Evolutionary conservation across 2,329 filamentous ascomycete species (phyloP), one percentile per base, ranked within the genome.

Genomic region (Phoma sp.): DNA sequence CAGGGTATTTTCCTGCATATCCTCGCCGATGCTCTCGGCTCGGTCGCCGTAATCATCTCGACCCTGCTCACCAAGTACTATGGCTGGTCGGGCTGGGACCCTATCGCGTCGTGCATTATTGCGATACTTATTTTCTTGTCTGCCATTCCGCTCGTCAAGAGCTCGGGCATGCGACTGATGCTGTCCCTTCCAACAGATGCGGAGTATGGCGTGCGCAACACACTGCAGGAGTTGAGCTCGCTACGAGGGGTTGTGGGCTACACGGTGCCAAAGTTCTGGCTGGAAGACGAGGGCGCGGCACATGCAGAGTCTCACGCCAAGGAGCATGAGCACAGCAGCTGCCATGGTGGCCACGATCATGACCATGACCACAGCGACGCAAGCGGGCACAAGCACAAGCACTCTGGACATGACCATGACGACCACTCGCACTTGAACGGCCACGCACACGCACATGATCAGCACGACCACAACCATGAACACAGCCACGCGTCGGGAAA

Each of bases 1-100:
- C 86, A 95, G 65, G 95, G 95, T 11, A 98, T 99, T 62, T 99
- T 96, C 75, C 81, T 99, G 17, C 95, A 99, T 69, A 91, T 99
- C 43, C 82, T 98, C 23, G 95, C 95, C 5, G 95, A 99, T 72
- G 96, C 95, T 0, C 86, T 98, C 25, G 95, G 95, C 21, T 97
- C 93, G 48, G 90, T 93, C 1, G 95, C 95, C 1, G 95, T 99
- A 40, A 96, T 99, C 57, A 86, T 92, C 28, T 97, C 92, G 7
- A 99, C 95, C 0, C 79, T 91, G 0, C 81, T 98, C 18, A 96
- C 96, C 0, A 89, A 96, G 69, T 87, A 91, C 66, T 89, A 91
- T 69, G 90, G 90, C 14, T 98, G 93, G 92, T 85, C 91, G 6
- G 92, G 93, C 20, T 99, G 93, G 86, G 95, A 99, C 72, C 95